Evolutionary conservation across 2,329 filamentous ascomycete genomes (phyloP), one percentile per base, ranked within the genome.

Genomic region (Didymella pomorum): DNA sequence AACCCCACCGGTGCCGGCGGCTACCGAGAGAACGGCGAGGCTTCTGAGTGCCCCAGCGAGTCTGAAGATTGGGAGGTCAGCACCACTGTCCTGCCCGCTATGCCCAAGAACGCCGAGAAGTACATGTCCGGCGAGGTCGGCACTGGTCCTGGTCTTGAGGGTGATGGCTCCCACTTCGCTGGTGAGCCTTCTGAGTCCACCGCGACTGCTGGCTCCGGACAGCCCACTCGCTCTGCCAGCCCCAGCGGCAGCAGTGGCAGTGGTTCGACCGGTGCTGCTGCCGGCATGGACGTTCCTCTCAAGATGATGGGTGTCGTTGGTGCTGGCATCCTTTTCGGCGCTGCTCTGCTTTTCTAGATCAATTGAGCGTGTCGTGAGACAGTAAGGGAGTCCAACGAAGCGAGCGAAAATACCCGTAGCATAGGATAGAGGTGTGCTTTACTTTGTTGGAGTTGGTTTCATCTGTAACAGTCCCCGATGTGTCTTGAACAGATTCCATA

Each of bases 51-150:
- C 79, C 86, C 86, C 28, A 58, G 76, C 23, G 77, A 80, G 69
- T 79, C 80, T 61, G 70, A 77, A 55, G 83, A 83, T 71, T 89
- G 86, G 86, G 76, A 86, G 48, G 84, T 88, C 54, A 65, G 62
- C 41, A 76, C 78, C 53, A 76, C 72, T 50, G 77, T 79, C 51
- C 82, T 88, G 12, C 86, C 86, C 43, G 79, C 83, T 41, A 86
- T 88, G 33, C 86, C 86, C 28, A 69, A 74, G 11, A 79, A 78
- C 10, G 86, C 86, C 12, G 74, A 79, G 73, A 79, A 82, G 71
- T 88, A 81, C 79, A 74, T 89, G 80, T 79, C 76, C 43, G 67
- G 81, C 1, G 86, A 86, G 64, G 85, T 86, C 48, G 86, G 87
- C 42, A 79, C 76, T 28, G 86, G 82, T 4, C 78, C 79, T 20